Evolutionary conservation across 495 filamentous ascomycete species (phyloP).

Genomic region (Cryomyces antarcticus): DNA sequence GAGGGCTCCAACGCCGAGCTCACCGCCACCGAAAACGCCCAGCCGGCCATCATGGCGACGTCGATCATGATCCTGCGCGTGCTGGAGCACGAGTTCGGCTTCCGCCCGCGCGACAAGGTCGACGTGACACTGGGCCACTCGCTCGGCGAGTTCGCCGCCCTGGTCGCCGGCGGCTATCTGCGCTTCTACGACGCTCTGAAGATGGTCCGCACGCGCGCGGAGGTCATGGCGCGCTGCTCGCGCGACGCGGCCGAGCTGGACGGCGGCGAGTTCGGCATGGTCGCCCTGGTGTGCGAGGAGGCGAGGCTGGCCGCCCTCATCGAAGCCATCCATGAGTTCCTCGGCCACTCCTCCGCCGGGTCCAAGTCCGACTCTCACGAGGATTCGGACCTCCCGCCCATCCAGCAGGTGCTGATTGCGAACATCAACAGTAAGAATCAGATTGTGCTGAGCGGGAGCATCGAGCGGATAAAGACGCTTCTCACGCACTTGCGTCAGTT

Average conservation of each 20-base stretch:
- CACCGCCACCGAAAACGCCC: slow-evolving; percentile 68
- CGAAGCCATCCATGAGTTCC: slow-evolving; percentile 56
- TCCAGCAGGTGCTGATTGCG: slow-evolving; percentile 75
- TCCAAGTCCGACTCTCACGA: slow-evolving; percentile 42
- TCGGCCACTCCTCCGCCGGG: slow-evolving; percentile 43
- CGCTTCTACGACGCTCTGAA: slow-evolving; percentile 54
- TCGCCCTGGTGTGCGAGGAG: slow-evolving; percentile 73
- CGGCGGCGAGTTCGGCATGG: slow-evolving; percentile 72
- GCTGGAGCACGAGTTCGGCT: slow-evolving; percentile 67
- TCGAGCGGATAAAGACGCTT: slow-evolving; percentile 68
- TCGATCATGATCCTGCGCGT: slow-evolving; percentile 80
- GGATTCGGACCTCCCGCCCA: slow-evolving; percentile 34
- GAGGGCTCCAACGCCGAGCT: slow-evolving; percentile 55
- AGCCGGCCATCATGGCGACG: slow-evolving; percentile 90
- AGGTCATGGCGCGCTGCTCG: slow-evolving; percentile 68
- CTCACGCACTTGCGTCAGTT: slow-evolving; percentile 80
- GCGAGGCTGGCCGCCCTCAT: slow-evolving; percentile 48
- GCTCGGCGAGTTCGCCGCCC: slow-evolving; percentile 82
- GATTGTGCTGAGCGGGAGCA: slow-evolving; percentile 79
- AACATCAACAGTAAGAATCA: slow-evolving; percentile 94
- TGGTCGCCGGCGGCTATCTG: slow-evolving; percentile 66
- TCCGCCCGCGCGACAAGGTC: slow-evolving; percentile 42
- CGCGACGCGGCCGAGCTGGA: slow-evolving; percentile 35
- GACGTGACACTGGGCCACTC: slow-evolving; percentile 83
- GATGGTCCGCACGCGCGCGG: slow-evolving; percentile 59